A percentile compares a stretch with the other conserved stretches of the same genome.
Conservation (phyloP, 148 eudicot species). For the Arbutus unedo region DNA sequence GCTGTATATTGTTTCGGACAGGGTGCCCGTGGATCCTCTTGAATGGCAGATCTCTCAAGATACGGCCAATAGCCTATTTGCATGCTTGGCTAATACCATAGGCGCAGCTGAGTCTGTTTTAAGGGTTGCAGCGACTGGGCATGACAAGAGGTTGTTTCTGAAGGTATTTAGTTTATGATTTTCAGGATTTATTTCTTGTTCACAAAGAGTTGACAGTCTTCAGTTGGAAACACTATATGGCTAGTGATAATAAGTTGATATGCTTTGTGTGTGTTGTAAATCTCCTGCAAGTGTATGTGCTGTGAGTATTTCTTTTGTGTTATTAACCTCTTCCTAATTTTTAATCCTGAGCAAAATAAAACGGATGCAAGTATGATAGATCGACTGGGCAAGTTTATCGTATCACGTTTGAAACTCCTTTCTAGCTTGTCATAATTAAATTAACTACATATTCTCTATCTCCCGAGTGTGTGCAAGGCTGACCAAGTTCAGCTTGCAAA, state of each 20-base stretch:
- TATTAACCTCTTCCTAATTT: neutral
- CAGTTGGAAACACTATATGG: neutral
- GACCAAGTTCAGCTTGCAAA: too few species aligned
- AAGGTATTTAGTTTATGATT: constrained; percentile 38
- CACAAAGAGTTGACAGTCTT: neutral
- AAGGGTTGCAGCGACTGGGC: constrained; percentile 94
- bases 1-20: constrained; percentile 13
- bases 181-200: neutral
- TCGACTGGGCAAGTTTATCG: neutral
- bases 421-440: neutral
- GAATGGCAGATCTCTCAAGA: constrained; percentile 98
- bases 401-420: neutral
- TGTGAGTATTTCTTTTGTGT: neutral
- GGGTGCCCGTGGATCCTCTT: constrained; percentile 95
- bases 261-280: neutral
- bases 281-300: neutral
- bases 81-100: constrained; percentile 85
- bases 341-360: neutral
- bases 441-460: neutral
- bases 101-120: constrained; percentile 99
- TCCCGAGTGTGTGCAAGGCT: neutral
- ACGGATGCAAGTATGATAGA: neutral
- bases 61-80: constrained; percentile 64
- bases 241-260: neutral
- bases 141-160: constrained; percentile 81